phyloP scores from a whole-genome alignment of 805 yeast species.

The Vanderwaltozyma yarrowii region DNA sequence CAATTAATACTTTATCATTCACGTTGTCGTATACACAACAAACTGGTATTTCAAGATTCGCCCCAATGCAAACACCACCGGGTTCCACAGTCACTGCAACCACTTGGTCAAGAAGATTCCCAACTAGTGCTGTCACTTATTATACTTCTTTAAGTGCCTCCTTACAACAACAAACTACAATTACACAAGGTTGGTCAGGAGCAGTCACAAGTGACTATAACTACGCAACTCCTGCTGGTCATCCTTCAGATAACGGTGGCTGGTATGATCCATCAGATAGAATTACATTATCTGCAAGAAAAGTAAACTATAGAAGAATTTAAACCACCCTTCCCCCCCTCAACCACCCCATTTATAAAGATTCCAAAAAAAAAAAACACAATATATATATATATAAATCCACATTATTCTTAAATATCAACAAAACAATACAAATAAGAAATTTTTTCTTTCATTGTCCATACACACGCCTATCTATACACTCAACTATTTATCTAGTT shows the following conservation, averaged over 20 bases:
- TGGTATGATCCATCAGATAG: constrained; percentile 55
- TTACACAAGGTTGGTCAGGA: constrained; percentile 81
- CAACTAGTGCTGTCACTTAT: constrained; percentile 59
- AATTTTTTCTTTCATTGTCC: too few relatives aligned
- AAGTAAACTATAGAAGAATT: constrained; percentile 12
- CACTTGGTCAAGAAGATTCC: constrained; percentile 53
- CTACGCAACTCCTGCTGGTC: constrained; percentile 60
- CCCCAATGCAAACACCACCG: constrained; percentile 93
- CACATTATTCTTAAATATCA: not conserved
- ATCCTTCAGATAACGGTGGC: constrained; percentile 50
- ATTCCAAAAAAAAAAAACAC: not conserved
- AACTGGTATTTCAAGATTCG: constrained; percentile 68
- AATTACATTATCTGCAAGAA: constrained; percentile 28
- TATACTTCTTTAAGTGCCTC: constrained; percentile 36
- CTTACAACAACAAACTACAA: constrained; percentile 43
- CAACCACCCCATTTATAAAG: too few relatives aligned
- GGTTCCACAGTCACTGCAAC: constrained; percentile 56
- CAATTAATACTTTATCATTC: constrained; percentile 43
- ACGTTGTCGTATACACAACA: constrained; percentile 65
- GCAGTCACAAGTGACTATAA: constrained; percentile 53
- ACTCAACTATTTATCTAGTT: too few relatives aligned
- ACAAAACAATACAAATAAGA: too few relatives aligned
- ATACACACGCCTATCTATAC: too few relatives aligned
- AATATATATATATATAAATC: constrained; percentile 1
- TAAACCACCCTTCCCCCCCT: not conserved